Evolutionary conservation across 805 yeast genomes (phyloP).

Genomic region (Yarrowia osloensis): DNA sequence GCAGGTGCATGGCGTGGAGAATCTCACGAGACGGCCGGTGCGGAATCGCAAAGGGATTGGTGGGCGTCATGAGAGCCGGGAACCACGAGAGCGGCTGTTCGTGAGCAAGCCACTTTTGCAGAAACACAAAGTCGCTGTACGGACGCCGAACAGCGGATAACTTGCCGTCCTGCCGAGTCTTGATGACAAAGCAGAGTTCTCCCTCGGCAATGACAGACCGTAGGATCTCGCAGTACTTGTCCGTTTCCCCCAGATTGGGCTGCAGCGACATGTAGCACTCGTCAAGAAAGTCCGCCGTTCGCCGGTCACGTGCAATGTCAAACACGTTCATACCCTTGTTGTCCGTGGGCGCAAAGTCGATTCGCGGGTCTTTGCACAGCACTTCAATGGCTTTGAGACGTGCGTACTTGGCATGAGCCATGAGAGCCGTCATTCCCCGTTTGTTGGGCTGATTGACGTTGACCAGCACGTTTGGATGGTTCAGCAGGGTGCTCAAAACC

Average conservation of each 20-base stretch:
- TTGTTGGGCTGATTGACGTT: slow-evolving; percentile 64
- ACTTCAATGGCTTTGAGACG: slow-evolving; percentile 58
- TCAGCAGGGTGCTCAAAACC: slow-evolving; percentile 16
- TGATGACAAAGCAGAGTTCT: slow-evolving; percentile 37
- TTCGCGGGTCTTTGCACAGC: slow-evolving; percentile 53
- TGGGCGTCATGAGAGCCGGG: slow-evolving; percentile 40
- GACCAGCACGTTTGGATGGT: slow-evolving; percentile 34
- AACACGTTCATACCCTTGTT: slow-evolving; percentile 40
- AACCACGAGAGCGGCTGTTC: slow-evolving; percentile 46
- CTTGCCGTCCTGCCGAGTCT: slow-evolving; percentile 31
- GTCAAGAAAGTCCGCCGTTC: slow-evolving; percentile 36
- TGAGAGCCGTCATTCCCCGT: slow-evolving; percentile 66
- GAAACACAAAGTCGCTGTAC: slow-evolving; percentile 41
- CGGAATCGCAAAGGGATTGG: slow-evolving; percentile 40
- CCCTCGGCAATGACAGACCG: slow-evolving; percentile 34
- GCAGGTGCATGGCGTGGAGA: slow-evolving; percentile 47
- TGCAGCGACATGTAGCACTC: slow-evolving; percentile 30
- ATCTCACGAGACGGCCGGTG: slow-evolving; percentile 40
- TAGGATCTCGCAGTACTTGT: slow-evolving; percentile 3
- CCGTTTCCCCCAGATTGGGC: background rate
- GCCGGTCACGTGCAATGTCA: slow-evolving; percentile 42
- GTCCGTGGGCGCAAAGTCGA: slow-evolving; percentile 47
- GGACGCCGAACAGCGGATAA: slow-evolving; percentile 39
- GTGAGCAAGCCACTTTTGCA: slow-evolving; percentile 42
- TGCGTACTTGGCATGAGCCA: slow-evolving; percentile 68